Percentiles rank a stretch among this genome's conserved stretches.
Conservation (phyloP, 2,329 filamentous ascomycete species). For the Nothopassalora personata region DNA sequence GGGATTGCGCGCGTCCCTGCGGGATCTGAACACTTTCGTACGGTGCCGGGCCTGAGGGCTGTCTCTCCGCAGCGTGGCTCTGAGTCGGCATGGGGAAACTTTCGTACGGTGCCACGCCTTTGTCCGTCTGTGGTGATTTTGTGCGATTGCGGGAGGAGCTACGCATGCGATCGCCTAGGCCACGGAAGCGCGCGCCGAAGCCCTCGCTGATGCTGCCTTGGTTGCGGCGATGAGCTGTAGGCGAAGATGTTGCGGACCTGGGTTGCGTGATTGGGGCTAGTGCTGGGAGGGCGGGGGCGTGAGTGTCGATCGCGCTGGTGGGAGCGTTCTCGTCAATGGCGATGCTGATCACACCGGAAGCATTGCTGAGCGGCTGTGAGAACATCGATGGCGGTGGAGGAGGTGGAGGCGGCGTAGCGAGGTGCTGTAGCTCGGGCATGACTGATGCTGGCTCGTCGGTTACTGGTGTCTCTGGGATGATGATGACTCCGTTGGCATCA, state of each 20-base stretch:
- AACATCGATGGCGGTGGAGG: constrained; percentile 35
- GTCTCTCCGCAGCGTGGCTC: background rate
- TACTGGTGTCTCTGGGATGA: constrained; percentile 33
- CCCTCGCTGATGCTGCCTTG: constrained; percentile 55
- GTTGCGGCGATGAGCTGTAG: constrained; percentile 37
- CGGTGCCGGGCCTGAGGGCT: constrained; percentile 2
- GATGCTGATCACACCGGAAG: constrained; percentile 38
- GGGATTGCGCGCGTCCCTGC: constrained; percentile 21
- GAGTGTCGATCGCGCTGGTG: constrained; percentile 11
- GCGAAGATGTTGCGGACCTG: constrained; percentile 28
- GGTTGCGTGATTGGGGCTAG: constrained; percentile 23
- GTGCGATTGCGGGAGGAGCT: constrained; percentile 51
- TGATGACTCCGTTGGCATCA: constrained; percentile 38
- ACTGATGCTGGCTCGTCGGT: constrained; percentile 10
- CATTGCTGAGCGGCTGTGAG: constrained; percentile 22
- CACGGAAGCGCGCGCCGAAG: constrained; percentile 50
- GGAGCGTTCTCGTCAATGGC: constrained; percentile 39
- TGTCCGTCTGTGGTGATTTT: constrained; percentile 41
- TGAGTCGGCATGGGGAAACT: constrained; percentile 7
- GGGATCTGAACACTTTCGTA: constrained; percentile 12
- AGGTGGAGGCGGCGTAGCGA: constrained; percentile 48
- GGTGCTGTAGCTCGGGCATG: constrained; percentile 57
- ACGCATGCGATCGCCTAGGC: constrained; percentile 55
- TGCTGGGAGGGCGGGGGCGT: constrained; percentile 11
- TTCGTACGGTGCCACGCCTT: constrained; percentile 13